Conservation (phyloP, 306 rosid species). For the Senna tora region DNA sequence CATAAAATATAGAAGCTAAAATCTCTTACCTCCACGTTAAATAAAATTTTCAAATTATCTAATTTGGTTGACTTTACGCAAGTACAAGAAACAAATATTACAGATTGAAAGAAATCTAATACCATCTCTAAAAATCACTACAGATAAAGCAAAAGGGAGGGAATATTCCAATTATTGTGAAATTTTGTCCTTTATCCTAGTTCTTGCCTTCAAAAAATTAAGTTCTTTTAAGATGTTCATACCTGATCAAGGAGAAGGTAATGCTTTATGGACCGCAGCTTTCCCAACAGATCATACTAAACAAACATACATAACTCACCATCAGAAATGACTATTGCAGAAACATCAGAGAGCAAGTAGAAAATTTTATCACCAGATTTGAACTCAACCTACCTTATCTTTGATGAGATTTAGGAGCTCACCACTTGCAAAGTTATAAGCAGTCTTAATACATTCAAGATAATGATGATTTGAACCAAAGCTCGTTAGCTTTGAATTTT, state of each 20-base stretch:
- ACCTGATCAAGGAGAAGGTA: constrained; percentile 99
- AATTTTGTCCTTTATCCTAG: constrained; percentile 12
- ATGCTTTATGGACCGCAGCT: constrained; percentile 89
- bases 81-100: constrained; percentile 12
- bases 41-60: neutral
- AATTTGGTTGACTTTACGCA: constrained; percentile 4
- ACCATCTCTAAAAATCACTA: neutral
- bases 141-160: neutral
- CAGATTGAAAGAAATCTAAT: neutral
- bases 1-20: neutral
- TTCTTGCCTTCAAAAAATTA: constrained; percentile 25
- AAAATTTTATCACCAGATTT: constrained; percentile 23
- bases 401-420: constrained; percentile 92
- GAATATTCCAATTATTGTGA: neutral
- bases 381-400: constrained; percentile 72
- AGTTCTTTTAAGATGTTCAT: constrained; percentile 34
- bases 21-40: too few species aligned
- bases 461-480: constrained; percentile 92
- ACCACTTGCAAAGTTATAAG: constrained; percentile 88
- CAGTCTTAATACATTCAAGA: constrained; percentile 93
- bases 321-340: constrained; percentile 36
- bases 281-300: constrained; percentile 89
- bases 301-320: constrained; percentile 34
- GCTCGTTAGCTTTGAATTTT: constrained; percentile 77
- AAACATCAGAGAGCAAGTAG: constrained; percentile 27